Base-by-base conservation (phyloP, 768 basidiomycete species). In the Rickenella mellea region DNA sequence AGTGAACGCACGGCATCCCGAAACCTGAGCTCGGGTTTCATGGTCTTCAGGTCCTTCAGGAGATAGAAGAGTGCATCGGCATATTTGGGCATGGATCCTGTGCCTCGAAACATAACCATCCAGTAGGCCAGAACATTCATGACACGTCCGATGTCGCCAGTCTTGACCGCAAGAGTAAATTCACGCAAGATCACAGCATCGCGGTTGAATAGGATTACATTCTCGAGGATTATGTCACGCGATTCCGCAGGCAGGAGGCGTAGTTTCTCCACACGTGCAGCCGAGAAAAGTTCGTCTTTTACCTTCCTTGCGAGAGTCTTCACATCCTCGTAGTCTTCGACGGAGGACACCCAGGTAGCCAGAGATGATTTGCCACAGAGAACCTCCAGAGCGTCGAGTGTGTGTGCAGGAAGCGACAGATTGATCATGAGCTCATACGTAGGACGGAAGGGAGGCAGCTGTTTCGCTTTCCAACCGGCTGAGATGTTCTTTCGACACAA, bases 41-140 rank as follows among this genome's bases (percentile, higher is more conserved):
- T 26, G 10, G 14, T 38, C 22, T 47, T 42, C 2, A 63, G 22
- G 33, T 62, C 56, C 25, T 60, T 57, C 1, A 61, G 43, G 3
- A 60, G 22, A 29, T 56, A 51, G 0, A 62, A 44, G 58, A 62
- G 59, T 38, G 61, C 58, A 39, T 64, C 41, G 1, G 60, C 58
- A 44, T 66, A 66, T 42, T 62, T 66, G 0, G 56, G 46, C 49
- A 48, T 49, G 1, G 56, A 41, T 0, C 60, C 60, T 44, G 49
- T 61, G 1, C 61, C 62, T 4, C 60, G 60, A 38, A 51, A 61
- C 12, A 52, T 51, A 8, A 60, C 33, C 3, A 58, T 54, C 46
- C 55, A 58, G 2, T 45, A 39, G 39, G 60, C 59, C 1, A 64
- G 44, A 4, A 63, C 53, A 0, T 61, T 32, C 1, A 63, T 26